Percentiles rank a stretch among this genome's conserved stretches.
Evolutionary conservation across 108 stramenopile genomes (phyloP).

Genomic region (Conticribra guillardii): DNA sequence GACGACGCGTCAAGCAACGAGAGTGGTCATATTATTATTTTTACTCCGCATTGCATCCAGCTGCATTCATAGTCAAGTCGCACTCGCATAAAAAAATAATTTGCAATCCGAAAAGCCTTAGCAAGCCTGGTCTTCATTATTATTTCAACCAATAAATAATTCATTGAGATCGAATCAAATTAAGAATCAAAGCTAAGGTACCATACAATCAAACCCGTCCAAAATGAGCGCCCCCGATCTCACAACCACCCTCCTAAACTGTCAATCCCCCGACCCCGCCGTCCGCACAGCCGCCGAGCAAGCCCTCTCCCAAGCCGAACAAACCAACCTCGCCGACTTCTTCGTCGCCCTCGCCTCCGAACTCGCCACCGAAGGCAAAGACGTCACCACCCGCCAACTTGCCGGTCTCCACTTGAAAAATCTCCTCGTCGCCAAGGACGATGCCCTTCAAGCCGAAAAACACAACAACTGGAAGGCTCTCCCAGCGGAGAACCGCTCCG

Average conservation of each 20-base stretch:
- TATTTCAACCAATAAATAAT: too few species aligned
- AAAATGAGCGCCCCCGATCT: conserved; percentile 42
- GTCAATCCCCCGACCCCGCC: conserved; percentile 48
- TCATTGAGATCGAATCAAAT: too few species aligned
- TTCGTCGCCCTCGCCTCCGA: conserved; percentile 65
- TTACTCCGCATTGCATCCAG: too few species aligned
- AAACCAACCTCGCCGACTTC: conserved; percentile 51
- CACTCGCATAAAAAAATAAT: too few species aligned
- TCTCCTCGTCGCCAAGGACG: conserved; percentile 75
- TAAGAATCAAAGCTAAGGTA: too few species aligned
- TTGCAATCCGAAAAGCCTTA: too few species aligned
- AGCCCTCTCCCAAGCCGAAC: conserved; percentile 44
- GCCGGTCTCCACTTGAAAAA: conserved; percentile 91
- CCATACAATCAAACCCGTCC: too few species aligned
- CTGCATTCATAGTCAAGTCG: too few species aligned
- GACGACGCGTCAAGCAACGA: too few species aligned
- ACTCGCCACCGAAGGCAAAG: conserved; percentile 69
- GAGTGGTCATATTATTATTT: too few species aligned
- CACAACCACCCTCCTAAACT: conserved; percentile 44
- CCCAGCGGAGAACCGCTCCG: conserved; percentile 48
- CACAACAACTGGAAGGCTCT: conserved; percentile 75
- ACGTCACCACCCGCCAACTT: conserved; percentile 68
- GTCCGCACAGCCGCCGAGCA: conserved; percentile 50
- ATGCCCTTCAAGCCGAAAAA: conserved; percentile 62
- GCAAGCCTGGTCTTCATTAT: too few species aligned